Percentiles rank a stretch among this genome's conserved stretches.
Evolutionary conservation across 2,329 filamentous ascomycete genomes (phyloP).

Genomic region (Cercospora citrullina): DNA sequence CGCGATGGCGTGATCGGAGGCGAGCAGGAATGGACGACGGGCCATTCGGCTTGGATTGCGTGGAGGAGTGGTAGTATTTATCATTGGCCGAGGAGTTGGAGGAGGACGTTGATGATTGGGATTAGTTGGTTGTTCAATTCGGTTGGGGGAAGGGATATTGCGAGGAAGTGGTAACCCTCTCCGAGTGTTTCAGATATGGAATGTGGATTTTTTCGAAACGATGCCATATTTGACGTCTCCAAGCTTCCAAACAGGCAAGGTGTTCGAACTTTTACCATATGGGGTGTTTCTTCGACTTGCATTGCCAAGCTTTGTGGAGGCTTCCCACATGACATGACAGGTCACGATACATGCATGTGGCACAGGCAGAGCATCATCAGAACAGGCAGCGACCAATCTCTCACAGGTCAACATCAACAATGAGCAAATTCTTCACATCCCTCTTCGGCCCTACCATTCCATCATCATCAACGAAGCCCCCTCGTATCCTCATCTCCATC

Average conservation of each 20-base stretch:
- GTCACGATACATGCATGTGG: no score
- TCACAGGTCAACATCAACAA: no score
- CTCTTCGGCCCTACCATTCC: no score
- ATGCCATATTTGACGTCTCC: background rate
- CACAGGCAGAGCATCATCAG: no score
- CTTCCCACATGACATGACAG: no score
- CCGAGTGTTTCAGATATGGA: background rate
- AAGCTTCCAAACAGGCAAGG: background rate
- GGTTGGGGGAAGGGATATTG: constrained; percentile 36
- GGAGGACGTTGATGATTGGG: constrained; percentile 36
- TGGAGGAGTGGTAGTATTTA: constrained; percentile 43
- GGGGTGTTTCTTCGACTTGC: no score
- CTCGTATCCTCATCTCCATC: no score
- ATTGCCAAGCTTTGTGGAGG: no score
- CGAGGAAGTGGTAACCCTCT: constrained; percentile 29
- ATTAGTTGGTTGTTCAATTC: constrained; percentile 37
- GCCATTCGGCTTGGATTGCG: constrained; percentile 46
- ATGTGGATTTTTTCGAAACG: background rate
- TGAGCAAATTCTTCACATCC: no score
- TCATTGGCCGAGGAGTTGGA: constrained; percentile 36
- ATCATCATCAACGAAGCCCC: no score
- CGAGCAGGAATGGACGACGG: constrained; percentile 43
- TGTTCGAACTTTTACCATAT: background rate
- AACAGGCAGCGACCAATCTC: no score
- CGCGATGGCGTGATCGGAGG: constrained; percentile 47